Percentiles rank a stretch among this genome's conserved stretches.
Conservation (phyloP, 2,329 filamentous ascomycete genomes). For the Calycina herbarum region DNA sequence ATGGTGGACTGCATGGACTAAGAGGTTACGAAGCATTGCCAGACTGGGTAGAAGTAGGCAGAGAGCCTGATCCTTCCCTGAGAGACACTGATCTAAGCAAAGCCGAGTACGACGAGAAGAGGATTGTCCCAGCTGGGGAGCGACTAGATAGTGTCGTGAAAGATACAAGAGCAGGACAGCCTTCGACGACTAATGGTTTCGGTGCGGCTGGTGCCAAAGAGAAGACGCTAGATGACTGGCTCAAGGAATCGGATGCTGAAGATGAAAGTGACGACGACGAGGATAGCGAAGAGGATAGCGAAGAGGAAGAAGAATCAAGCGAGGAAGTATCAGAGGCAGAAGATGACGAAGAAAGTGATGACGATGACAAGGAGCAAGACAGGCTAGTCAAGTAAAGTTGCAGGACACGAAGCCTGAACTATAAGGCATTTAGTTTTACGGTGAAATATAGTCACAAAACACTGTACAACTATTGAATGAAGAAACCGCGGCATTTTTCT, state of each 20-base stretch:
- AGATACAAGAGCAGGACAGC: slow-evolving; percentile 38
- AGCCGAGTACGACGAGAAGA: slow-evolving; percentile 42
- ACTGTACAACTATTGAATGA: slow-evolving; percentile 16
- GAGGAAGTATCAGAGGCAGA: slow-evolving; percentile 40
- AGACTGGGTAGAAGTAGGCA: slow-evolving; percentile 77
- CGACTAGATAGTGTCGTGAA: slow-evolving; percentile 59
- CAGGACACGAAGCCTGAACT: slow-evolving; percentile 13
- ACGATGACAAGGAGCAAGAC: slow-evolving; percentile 33
- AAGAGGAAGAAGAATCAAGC: slow-evolving; percentile 47
- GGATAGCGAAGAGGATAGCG: slow-evolving; percentile 41
- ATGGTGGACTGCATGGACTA: slow-evolving; percentile 71
- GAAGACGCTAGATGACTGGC: slow-evolving; percentile 91
- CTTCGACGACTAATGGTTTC: slow-evolving; percentile 50
- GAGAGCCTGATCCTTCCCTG: slow-evolving; percentile 75
- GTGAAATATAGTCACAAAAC: slow-evolving; percentile 25
- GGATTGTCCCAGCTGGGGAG: slow-evolving; percentile 57
- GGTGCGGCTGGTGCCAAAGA: slow-evolving; percentile 42
- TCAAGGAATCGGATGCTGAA: slow-evolving; percentile 59
- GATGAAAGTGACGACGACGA: slow-evolving; percentile 53
- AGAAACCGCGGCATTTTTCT: slow-evolving; percentile 32
- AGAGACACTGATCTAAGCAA: slow-evolving; percentile 57
- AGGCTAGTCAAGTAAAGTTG: slow-evolving; percentile 36
- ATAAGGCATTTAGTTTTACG: slow-evolving; percentile 21
- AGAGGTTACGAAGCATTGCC: slow-evolving; percentile 78
- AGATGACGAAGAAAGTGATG: slow-evolving; percentile 33